Conservation (phyloP, 2,329 filamentous ascomycete genomes). For the Uncinocarpus reesii region DNA sequence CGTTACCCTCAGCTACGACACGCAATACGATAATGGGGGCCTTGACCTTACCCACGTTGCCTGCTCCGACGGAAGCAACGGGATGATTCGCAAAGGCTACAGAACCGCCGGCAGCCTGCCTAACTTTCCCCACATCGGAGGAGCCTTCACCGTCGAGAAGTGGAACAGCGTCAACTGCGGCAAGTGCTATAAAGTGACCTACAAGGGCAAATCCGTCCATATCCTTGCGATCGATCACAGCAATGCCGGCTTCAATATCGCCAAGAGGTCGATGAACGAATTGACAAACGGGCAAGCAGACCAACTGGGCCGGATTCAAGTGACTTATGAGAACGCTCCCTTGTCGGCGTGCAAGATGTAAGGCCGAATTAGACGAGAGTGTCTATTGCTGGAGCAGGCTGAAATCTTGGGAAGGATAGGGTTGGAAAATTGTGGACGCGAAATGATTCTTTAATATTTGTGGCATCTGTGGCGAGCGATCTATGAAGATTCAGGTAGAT, state of each 20-base stretch:
- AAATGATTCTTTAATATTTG: neutral
- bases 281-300: conserved; percentile 41
- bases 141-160: conserved; percentile 38
- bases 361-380: neutral
- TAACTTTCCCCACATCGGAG: conserved; percentile 42
- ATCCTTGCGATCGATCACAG: conserved; percentile 42
- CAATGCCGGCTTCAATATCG: conserved; percentile 40
- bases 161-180: conserved; percentile 44
- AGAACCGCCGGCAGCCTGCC: conserved; percentile 37
- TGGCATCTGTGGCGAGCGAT: neutral
- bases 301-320: conserved; percentile 27
- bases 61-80: conserved; percentile 32
- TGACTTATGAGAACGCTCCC: conserved; percentile 9
- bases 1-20: conserved; percentile 57
- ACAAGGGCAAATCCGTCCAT: conserved; percentile 37
- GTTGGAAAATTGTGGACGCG: neutral
- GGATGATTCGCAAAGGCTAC: conserved; percentile 27
- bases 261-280: conserved; percentile 39
- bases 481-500: neutral
- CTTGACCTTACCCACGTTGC: conserved; percentile 47
- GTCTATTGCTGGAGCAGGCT: neutral
- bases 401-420: no score
- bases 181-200: conserved; percentile 44
- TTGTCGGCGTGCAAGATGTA: conserved; percentile 6
- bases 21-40: conserved; percentile 53